These are phyloP conservation scores for Debaryomyces hansenii DNA, from an alignment of 805 yeast genomes.

Conservation along the genomic window DNA sequence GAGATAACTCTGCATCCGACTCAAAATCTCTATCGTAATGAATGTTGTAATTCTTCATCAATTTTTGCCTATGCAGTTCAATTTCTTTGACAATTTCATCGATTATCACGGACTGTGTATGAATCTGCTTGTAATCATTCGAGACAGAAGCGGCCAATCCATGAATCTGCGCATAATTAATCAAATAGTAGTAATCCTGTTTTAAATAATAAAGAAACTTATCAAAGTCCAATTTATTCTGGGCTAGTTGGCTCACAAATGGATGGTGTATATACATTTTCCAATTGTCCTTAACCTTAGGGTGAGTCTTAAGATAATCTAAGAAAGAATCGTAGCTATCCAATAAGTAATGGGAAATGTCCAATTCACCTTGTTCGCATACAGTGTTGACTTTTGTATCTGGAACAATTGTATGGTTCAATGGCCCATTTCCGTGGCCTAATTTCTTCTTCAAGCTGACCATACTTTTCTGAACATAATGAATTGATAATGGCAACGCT, in stretches of 20 bases:
- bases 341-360: conserved; percentile 1
- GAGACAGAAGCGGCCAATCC: conserved; percentile 64
- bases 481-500: conserved; percentile 58
- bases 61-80: conserved; percentile 51
- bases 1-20: conserved; percentile 45
- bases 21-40: conserved; percentile 31
- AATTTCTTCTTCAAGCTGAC: conserved; percentile 40
- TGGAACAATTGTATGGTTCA: conserved; percentile 60
- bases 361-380: conserved; percentile 3
- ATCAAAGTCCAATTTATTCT: conserved; percentile 47
- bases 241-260: conserved; percentile 56
- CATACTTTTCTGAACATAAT: conserved; percentile 68
- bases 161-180: conserved; percentile 68
- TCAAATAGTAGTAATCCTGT: conserved; percentile 70
- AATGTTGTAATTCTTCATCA: conserved; percentile 41
- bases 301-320: conserved; percentile 56
- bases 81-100: conserved; percentile 56
- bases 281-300: conserved; percentile 58
- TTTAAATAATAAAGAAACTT: conserved; percentile 54
- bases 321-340: conserved; percentile 23
- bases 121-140: conserved; percentile 51
- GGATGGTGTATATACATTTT: conserved; percentile 56
- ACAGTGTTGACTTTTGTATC: conserved; percentile 8
- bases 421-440: conserved; percentile 68
- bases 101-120: conserved; percentile 51